Evolutionary conservation across 2,329 filamentous ascomycete species (phyloP).

Genomic region (Claviceps citrina): DNA sequence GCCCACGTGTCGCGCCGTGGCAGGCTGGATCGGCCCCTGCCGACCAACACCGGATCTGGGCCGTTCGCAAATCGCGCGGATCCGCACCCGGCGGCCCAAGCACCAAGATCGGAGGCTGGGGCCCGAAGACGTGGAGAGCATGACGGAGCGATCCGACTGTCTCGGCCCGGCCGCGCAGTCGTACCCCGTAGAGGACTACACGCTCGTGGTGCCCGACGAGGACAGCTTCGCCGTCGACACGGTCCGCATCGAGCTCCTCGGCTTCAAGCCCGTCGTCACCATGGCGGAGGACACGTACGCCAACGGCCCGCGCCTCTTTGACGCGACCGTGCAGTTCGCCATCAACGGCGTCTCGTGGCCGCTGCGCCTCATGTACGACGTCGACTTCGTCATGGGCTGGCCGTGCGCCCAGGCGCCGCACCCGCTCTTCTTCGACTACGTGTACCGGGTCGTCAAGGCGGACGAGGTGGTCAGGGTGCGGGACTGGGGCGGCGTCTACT

Average conservation of each 20-base stretch:
- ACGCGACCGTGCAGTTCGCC: slow-evolving; percentile 48
- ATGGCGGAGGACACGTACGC: slow-evolving; percentile 10
- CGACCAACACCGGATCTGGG: slow-evolving; percentile 51
- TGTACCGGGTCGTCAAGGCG: slow-evolving; percentile 40
- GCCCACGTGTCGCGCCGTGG: slow-evolving; percentile 54
- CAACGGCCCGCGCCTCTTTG: slow-evolving; percentile 32
- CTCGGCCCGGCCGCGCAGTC: slow-evolving; percentile 46
- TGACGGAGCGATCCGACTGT: slow-evolving; percentile 52
- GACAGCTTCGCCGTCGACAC: slow-evolving; percentile 44
- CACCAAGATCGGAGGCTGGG: slow-evolving; percentile 31
- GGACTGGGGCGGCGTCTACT: slow-evolving; percentile 44
- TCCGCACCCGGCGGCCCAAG: slow-evolving; percentile 44
- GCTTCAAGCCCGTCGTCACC: slow-evolving; percentile 34
- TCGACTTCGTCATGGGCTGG: slow-evolving; percentile 50
- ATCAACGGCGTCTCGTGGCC: slow-evolving; percentile 50
- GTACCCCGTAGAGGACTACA: slow-evolving; percentile 55
- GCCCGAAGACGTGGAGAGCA: slow-evolving; percentile 45
- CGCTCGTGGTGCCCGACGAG: slow-evolving; percentile 42
- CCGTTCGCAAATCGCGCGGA: slow-evolving; percentile 53
- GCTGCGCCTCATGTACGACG: slow-evolving; percentile 45
- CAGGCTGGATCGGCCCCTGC: slow-evolving; percentile 61
- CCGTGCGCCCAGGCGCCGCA: slow-evolving; percentile 49
- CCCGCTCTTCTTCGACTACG: slow-evolving; percentile 59
- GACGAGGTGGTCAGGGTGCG: slow-evolving; percentile 50
- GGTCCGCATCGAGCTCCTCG: slow-evolving; percentile 54